phyloP scores from a whole-genome alignment of 371 early-diverging fungal species.

The Mucor irregularis region DNA sequence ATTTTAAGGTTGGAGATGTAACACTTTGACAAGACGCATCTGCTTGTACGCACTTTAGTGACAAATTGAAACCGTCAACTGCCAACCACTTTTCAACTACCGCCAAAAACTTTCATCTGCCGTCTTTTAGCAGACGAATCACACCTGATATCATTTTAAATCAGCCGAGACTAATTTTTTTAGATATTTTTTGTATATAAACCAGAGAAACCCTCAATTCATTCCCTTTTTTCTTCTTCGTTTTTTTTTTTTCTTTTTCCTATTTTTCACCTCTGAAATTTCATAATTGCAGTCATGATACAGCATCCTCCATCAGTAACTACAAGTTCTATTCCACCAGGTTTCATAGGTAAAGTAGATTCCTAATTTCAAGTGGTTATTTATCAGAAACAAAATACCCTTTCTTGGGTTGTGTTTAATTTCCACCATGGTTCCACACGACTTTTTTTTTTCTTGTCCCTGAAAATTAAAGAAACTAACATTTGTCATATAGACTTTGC shows the following conservation, averaged over 20 bases:
- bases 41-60: no score
- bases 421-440: neutral
- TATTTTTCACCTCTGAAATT: slow-evolving; percentile 13
- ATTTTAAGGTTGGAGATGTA: no score
- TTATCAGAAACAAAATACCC: no score
- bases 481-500: slow-evolving; percentile 37
- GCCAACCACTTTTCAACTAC: no score
- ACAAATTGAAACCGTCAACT: no score
- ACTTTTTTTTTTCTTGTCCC: slow-evolving; percentile 5
- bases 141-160: no score
- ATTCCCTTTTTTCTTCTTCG: slow-evolving; percentile 4
- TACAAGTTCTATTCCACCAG: slow-evolving; percentile 36
- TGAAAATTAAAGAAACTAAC: neutral
- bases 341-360: slow-evolving; percentile 45
- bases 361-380: no score
- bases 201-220: neutral
- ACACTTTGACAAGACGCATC: no score
- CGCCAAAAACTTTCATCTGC: no score
- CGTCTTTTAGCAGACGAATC: no score
- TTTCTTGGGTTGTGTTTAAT: no score
- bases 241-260: slow-evolving; percentile 40
- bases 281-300: slow-evolving; percentile 33
- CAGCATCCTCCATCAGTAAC: slow-evolving; percentile 21
- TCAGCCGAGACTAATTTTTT: neutral
- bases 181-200: slow-evolving; percentile 8